Evolutionary conservation across 345 rosid genomes (phyloP), one percentile per base, ranked within the genome.

Genomic region (Eucalyptus decipiens): DNA sequence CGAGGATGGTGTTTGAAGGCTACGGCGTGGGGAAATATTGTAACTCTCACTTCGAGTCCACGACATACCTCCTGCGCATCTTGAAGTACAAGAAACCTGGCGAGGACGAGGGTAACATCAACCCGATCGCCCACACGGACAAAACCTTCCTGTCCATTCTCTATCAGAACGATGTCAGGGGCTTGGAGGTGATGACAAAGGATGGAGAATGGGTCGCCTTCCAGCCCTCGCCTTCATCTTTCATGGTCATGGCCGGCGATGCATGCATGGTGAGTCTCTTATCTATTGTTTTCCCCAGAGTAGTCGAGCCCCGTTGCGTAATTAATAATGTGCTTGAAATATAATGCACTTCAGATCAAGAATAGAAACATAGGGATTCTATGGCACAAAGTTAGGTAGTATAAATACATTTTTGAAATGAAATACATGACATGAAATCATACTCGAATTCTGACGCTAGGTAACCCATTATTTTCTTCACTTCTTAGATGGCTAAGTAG

Each of bases 111-210:
- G 89, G 91, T 17, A 7, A 45, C 37, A 37, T 89, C 30, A 14
- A 87, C n/a, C 90, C 91, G 3, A 21, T 90, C 11, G 43, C 51
- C 45, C 94, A 92, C 76, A 88, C 92, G 17, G 94, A 92, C 87
- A 91, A 90, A 81, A 90, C 86, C 56, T 83, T 91, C 23, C 45
- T 92, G 9, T 89, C 93, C 60, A 89, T 90, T 21, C 88, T 91
- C 50, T 87, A 87, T 80, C 95, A 92, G 87, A 92, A 90, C 69
- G 54, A 89, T 21, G 90, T 93, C 8, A 87, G 65, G 42, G 94
- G 94, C 42, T 72, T 93, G 76, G 91, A 93, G 88, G 87, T 93
- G 12, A 72, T 87, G 87, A 65, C 93, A 37, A 92, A 89, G 72
- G 72, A 90, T 80, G 89, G 87, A 7, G 87, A 89, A 23, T 93